A percentile compares a stretch with the other conserved stretches of the same genome.
Conservation (phyloP, 352 stramenopile genomes). For the Phytophthora kernoviae region DNA sequence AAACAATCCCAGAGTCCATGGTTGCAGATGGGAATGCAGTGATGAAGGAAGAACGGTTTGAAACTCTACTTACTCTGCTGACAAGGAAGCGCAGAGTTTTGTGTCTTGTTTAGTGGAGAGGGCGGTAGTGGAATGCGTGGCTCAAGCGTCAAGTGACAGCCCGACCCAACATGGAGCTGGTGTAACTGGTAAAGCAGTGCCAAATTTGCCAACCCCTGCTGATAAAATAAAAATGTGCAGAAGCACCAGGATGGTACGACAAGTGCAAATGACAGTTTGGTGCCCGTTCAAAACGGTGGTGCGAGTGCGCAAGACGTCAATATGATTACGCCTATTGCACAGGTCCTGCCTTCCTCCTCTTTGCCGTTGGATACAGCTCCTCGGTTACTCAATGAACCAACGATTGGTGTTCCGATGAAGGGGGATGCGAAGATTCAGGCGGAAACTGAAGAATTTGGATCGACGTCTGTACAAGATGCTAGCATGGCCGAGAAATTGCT, state of each 20-base stretch:
- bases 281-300: not conserved
- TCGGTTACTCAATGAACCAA: no score
- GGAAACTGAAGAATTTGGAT: not conserved
- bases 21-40: not conserved
- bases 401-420: not conserved
- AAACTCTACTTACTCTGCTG: not conserved
- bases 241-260: not conserved
- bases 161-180: not conserved
- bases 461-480: not conserved
- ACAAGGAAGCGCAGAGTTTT: slow-evolving; percentile 15
- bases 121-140: slow-evolving; percentile 14
- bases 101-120: slow-evolving; percentile 26
- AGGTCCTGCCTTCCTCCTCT: not conserved
- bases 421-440: not conserved
- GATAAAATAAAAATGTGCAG: not conserved
- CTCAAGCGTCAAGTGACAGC: not conserved
- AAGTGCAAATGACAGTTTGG: not conserved
- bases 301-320: not conserved
- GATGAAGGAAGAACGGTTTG: not conserved
- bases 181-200: not conserved
- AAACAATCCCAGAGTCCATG: not conserved
- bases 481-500: not conserved
- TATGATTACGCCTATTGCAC: not conserved
- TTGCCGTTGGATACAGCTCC: no score
- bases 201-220: not conserved